Conservation (phyloP, 192 early-diverging fungal species). For the Backusella luteola region DNA sequence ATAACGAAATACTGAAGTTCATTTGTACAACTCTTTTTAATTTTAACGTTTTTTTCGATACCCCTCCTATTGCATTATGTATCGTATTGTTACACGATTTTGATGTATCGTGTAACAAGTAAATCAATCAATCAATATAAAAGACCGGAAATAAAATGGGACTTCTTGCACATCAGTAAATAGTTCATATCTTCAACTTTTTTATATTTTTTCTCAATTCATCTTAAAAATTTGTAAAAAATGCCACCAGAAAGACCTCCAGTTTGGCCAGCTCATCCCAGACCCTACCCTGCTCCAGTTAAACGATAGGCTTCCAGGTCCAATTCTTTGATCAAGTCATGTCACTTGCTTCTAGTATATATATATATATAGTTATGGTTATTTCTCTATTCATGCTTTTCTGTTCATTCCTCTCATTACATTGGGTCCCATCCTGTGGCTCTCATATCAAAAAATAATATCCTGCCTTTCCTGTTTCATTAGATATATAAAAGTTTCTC, state of each 20-base stretch:
- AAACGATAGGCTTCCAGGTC: neutral
- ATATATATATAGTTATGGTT: neutral
- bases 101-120: neutral
- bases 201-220: neutral
- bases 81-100: neutral
- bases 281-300: slow-evolving; percentile 30
- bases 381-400: neutral
- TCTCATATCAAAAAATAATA: neutral
- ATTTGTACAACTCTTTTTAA: neutral
- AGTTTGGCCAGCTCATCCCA: slow-evolving; percentile 18
- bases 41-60: neutral
- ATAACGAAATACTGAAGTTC: neutral
- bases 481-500: neutral
- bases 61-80: neutral
- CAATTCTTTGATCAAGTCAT: neutral
- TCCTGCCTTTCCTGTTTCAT: neutral
- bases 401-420: neutral
- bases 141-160: neutral
- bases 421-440: neutral
- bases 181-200: neutral
- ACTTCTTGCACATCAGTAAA: neutral
- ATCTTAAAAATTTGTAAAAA: neutral
- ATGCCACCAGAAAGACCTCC: slow-evolving; percentile 38
- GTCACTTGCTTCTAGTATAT: neutral
- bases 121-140: neutral